Evolutionary conservation across 352 stramenopile genomes (phyloP), one percentile per base, ranked within the genome.

Genomic region (Blastocystis sp.): DNA sequence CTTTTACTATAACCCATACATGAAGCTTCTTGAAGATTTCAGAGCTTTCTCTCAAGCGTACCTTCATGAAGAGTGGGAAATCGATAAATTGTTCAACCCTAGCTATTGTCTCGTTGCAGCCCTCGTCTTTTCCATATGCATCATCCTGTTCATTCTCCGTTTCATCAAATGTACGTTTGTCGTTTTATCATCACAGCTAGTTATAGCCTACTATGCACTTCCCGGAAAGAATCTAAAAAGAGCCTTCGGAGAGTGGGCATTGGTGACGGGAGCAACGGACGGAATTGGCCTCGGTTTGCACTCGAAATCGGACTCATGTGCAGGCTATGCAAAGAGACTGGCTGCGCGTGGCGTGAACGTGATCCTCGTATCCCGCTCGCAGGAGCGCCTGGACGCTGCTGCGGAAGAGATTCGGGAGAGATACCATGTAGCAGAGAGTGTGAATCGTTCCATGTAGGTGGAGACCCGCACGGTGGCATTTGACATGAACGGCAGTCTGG

Each of bases 281-380:
- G 94, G 94, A 89, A 96, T 96, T 87, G 94, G 94, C 89, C 96
- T 96, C 90, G 93, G 93, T 40, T 93, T 94, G 17, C 92, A 92
- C 71, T 91, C 98, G 87, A 94, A 89, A 91, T 98, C 34, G 91
- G 98, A 71, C 93, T 99, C 76, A 98, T 99, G 90, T 4, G 95
- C 96, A 91, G 93, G 92, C 28, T 93, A 95, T 38, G 93, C 93
- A 66, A 92, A 98, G 88, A 94, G 98, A 90, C 92, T 99, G 34
- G 96, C 96, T 19, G 95, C 97, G 90, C 96, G 98, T 90, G 96
- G 96, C 43, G 93, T 98, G 90, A 98, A 96, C 90, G 92, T 99
- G 34, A 91, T 98, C 76, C 93, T 99, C 70, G 97, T 99, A 90
- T 97, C 94, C 77, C 94, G 97, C 89, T 98, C 96, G 52, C 94